Evolutionary conservation across 2,329 filamentous ascomycete genomes (phyloP).

Genomic region (Fusarium duplospermum): DNA sequence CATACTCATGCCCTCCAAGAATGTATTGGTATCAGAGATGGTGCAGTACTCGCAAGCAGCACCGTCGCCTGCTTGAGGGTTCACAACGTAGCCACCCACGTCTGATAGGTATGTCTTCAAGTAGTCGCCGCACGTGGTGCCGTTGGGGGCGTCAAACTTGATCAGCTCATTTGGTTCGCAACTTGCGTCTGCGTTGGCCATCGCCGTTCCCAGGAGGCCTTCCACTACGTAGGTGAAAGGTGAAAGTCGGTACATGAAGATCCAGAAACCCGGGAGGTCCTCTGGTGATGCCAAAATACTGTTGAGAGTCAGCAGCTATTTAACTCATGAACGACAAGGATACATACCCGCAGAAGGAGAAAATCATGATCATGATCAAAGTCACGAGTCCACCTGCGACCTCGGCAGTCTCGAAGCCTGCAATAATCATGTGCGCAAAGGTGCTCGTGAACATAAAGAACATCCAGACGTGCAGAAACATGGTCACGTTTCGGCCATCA

Average conservation of each 20-base stretch:
- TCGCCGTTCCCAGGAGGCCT: conserved; percentile 71
- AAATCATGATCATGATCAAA: conserved; percentile 70
- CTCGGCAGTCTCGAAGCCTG: conserved; percentile 71
- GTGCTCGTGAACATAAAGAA: conserved; percentile 76
- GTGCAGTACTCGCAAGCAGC: conserved; percentile 60
- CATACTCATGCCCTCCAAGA: conserved; percentile 55
- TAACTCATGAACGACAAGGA: rapidly evolving
- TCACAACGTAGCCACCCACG: conserved; percentile 60
- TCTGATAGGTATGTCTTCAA: conserved; percentile 58
- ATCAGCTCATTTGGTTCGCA: conserved; percentile 76
- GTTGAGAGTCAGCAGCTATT: conserved; percentile 21
- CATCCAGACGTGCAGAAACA: conserved; percentile 71
- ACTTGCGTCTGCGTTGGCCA: conserved; percentile 69
- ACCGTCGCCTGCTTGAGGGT: background rate
- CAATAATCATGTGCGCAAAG: conserved; percentile 73
- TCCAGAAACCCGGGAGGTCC: conserved; percentile 79
- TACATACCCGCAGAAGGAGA: conserved; percentile 75
- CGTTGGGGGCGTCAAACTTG: conserved; percentile 67
- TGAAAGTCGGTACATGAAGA: conserved; percentile 79
- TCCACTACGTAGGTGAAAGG: conserved; percentile 81
- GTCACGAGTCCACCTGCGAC: conserved; percentile 73
- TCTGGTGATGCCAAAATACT: conserved; percentile 71
- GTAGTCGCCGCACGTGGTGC: conserved; percentile 67
- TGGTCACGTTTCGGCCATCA: conserved; percentile 64
- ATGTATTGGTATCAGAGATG: conserved; percentile 53